Evolutionary conservation across 176 grass and related monocot genomes (phyloP).

Genomic region (Zizania latifolia): DNA sequence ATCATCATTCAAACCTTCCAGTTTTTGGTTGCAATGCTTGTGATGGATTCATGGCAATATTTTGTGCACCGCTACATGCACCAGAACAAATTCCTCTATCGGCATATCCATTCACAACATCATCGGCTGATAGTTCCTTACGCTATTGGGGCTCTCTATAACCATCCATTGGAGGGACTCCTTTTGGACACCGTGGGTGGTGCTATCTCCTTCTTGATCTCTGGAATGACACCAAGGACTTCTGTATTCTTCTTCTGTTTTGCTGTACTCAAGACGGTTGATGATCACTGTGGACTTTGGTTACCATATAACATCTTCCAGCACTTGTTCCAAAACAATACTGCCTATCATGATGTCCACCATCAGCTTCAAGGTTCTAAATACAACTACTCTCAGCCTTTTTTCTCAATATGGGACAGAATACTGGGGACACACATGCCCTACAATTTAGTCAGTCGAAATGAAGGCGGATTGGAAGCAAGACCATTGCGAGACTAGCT

Average conservation of each 20-base stretch:
- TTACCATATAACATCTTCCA: conserved; percentile 73
- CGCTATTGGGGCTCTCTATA: conserved; percentile 84
- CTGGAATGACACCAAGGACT: conserved; percentile 72
- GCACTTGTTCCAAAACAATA: conserved; percentile 71
- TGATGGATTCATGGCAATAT: conserved; percentile 93
- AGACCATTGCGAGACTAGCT: conserved; percentile 44
- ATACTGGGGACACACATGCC: conserved; percentile 76
- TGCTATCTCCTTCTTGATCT: conserved; percentile 73
- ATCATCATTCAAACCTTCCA: conserved; percentile 56
- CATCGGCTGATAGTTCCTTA: conserved; percentile 79
- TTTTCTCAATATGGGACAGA: conserved; percentile 80
- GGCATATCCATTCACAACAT: conserved; percentile 75
- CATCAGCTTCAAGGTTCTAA: conserved; percentile 85
- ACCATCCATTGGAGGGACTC: conserved; percentile 87
- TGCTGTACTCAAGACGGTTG: conserved; percentile 59
- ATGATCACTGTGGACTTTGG: conserved; percentile 87
- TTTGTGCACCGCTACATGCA: conserved; percentile 94
- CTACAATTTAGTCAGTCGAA: conserved; percentile 40
- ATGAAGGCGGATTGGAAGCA: conserved; percentile 80
- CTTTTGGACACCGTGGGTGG: conserved; percentile 82
- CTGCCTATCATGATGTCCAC: conserved; percentile 85
- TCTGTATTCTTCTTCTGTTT: conserved; percentile 83
- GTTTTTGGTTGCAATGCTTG: conserved; percentile 70
- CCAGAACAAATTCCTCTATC: conserved; percentile 86
- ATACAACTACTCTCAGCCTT: conserved; percentile 84